Conservation (phyloP, 805 yeast species). For the Yarrowia sp. region DNA sequence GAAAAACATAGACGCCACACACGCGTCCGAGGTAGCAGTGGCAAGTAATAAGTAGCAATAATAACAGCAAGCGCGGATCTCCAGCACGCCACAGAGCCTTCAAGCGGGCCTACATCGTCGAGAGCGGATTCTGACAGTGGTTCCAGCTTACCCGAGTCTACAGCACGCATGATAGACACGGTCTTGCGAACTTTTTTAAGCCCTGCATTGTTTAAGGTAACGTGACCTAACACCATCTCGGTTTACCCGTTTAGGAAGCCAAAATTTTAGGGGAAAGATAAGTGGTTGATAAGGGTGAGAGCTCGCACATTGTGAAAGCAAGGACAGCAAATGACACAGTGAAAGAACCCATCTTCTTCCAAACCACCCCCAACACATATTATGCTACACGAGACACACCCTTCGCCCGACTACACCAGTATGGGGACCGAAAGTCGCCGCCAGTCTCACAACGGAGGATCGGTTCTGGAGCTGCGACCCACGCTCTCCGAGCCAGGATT, state of each 20-base stretch:
- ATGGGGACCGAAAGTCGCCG: conserved; percentile 24
- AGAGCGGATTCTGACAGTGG: too few relatives aligned
- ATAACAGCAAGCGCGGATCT: too few relatives aligned
- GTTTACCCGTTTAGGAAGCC: background rate
- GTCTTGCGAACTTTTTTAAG: background rate
- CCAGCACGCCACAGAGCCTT: too few relatives aligned
- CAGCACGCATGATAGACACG: background rate
- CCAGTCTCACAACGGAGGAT: conserved; percentile 17
- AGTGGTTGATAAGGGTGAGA: conserved; percentile 13
- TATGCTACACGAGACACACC: conserved; percentile 22
- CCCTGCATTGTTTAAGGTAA: conserved; percentile 7
- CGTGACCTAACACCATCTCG: conserved; percentile 25
- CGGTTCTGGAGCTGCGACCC: conserved; percentile 9
- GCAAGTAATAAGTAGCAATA: too few relatives aligned
- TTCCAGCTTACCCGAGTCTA: background rate
- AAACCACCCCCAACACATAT: background rate
- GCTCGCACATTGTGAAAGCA: background rate
- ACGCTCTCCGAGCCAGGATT: conserved; percentile 3
- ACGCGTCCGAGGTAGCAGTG: too few relatives aligned
- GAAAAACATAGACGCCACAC: too few relatives aligned
- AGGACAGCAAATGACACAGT: background rate
- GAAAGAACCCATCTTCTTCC: background rate
- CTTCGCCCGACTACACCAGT: conserved; percentile 24
- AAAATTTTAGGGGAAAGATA: conserved; percentile 22
- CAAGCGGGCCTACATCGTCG: too few relatives aligned